Evolutionary conservation across 176 grass and related monocot genomes (phyloP).

Genomic region (Neostapfia colusana): DNA sequence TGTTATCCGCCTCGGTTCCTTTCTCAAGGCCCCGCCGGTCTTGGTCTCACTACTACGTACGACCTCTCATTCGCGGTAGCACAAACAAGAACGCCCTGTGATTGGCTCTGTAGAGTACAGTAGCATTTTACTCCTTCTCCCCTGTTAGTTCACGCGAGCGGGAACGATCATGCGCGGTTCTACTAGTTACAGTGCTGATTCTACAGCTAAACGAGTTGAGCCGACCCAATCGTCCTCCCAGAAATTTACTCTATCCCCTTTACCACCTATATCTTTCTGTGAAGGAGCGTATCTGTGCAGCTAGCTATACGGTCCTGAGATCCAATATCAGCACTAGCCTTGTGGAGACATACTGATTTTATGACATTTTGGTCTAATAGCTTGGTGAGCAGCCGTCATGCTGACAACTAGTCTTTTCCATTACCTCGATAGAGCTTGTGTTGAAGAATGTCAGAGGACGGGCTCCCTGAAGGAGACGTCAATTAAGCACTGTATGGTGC

Average conservation of each 20-base stretch:
- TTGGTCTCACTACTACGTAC: not conserved
- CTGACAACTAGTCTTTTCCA: not conserved
- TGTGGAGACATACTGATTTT: not conserved
- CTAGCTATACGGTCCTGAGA: not conserved
- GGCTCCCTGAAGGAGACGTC: constrained; percentile 64
- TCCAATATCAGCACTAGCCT: not conserved
- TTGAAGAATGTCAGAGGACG: constrained; percentile 60
- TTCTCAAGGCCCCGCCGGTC: too few relatives aligned
- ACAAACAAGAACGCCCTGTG: not conserved
- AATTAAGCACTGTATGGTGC: constrained; percentile 58
- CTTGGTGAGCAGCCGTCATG: not conserved
- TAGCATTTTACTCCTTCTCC: not conserved
- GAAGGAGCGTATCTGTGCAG: not conserved
- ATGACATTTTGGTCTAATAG: not conserved
- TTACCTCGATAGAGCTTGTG: constrained; percentile 47
- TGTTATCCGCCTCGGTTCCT: not conserved
- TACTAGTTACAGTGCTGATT: not conserved
- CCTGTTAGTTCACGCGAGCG: not conserved
- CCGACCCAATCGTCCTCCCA: too few relatives aligned
- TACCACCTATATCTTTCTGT: not conserved
- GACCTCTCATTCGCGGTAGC: not conserved
- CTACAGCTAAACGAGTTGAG: too few relatives aligned
- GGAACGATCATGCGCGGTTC: not conserved
- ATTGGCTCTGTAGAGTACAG: not conserved
- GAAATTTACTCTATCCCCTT: too few relatives aligned